Base-by-base conservation (phyloP, 2,329 filamentous ascomycete species). In the Arthrobotrys megalospora region DNA sequence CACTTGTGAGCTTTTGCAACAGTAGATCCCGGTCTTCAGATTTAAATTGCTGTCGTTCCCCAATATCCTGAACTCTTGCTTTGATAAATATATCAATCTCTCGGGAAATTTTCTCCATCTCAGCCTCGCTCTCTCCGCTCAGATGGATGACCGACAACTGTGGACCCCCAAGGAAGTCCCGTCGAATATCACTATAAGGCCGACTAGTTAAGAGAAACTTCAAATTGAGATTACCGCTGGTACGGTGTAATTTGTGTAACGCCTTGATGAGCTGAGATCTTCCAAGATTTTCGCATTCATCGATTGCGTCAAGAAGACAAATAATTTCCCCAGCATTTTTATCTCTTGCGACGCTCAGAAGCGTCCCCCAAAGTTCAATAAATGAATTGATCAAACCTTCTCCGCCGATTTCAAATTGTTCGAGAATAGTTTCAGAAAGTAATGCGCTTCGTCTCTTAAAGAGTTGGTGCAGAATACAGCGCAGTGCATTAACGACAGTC, bases 401-500 rank as follows among this genome's bases (percentile, higher is more conserved):
- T 19, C 28, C 52, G 5, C 7, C n/a, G 28, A 21, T 21, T 38
- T 70, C 53, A 28, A 70, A 41, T 8, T 21, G 24, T 16, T 70
- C 41, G 16, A 70, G 38, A 28, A 70, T 41, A 6, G 0, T 16
- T 21, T 70, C 43, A 8, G 66, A 70, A 7, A 75, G 34, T 10
- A 84, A 69, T 41, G 14, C 28, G 0, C 72, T 73, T 14, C 76
- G 80, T 47, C 82, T 77, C 0, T 10, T 53, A 60, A 86, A 84
- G 0, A 87, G 70, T 43, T 86, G 85, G 16, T 83, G 83, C 4
- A 87, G 52, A 0, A 86, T 80, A 24, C 82, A 83, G 28, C 83
- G 82, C 0, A 86, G 47, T 8, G 85, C 85, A 52, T 36, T 76
- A 12, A 71, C 72, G 3, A 80, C 41, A 7, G 53, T 82, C 11